These are phyloP conservation scores for Pyricularia pennisetigena DNA, from an alignment of 2,329 filamentous ascomycete genomes.

Conservation along the genomic window DNA sequence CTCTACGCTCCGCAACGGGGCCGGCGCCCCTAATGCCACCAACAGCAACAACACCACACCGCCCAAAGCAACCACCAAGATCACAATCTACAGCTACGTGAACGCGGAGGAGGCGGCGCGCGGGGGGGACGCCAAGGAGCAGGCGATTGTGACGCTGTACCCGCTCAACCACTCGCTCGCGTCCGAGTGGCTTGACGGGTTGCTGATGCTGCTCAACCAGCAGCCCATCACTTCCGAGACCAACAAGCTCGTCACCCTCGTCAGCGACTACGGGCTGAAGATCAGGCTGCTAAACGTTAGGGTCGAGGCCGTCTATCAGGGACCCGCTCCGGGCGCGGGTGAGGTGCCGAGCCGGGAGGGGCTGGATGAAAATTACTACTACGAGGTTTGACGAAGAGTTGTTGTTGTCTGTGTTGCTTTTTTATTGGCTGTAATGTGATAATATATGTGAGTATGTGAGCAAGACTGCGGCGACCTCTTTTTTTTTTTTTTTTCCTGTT, in stretches of 20 bases:
- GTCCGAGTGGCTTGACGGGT: slow-evolving; percentile 91
- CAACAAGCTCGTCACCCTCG: slow-evolving; percentile 75
- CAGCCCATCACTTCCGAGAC: slow-evolving; percentile 96
- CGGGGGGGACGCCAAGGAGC: slow-evolving; percentile 42
- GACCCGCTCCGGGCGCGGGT: slow-evolving; percentile 58
- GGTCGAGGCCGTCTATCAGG: slow-evolving; percentile 66
- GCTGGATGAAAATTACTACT: slow-evolving; percentile 88
- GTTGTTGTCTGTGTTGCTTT: too few relatives aligned
- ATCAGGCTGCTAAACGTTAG: slow-evolving; percentile 86
- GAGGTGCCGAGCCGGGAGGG: slow-evolving; percentile 74
- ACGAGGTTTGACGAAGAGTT: slow-evolving; percentile 49
- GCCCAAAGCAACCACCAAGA: slow-evolving; percentile 60
- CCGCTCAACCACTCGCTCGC: slow-evolving; percentile 73
- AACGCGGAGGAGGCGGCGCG: slow-evolving; percentile 27
- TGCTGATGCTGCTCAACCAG: slow-evolving; percentile 91
- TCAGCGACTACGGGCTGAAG: slow-evolving; percentile 85
- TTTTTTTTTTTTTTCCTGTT: slow-evolving; percentile 5
- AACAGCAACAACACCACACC: slow-evolving; percentile 24
- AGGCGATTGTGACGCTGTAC: slow-evolving; percentile 71
- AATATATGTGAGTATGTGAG: not conserved
- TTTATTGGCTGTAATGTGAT: not conserved
- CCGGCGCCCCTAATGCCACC: not conserved
- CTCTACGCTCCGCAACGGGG: slow-evolving; percentile 27
- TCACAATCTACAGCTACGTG: slow-evolving; percentile 75
- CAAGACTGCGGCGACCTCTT: not conserved